These are phyloP conservation scores for Aspergillus spinulosporus DNA, from an alignment of 2,329 filamentous ascomycete genomes.

Conservation along the genomic window DNA sequence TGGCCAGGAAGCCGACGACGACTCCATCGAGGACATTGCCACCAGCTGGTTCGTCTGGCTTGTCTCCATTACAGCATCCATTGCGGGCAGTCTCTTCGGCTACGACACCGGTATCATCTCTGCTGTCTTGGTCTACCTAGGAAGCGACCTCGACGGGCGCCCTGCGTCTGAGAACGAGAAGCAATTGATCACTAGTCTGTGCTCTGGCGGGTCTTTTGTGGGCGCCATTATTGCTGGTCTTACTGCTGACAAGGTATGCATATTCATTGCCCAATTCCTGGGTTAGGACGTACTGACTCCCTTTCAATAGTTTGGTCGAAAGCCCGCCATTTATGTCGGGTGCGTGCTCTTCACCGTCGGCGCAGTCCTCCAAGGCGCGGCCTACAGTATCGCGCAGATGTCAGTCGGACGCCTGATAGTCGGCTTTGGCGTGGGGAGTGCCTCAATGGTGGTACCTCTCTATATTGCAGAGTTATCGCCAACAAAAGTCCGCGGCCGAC, in stretches of 20 bases:
- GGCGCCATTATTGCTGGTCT: background rate
- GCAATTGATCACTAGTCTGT: background rate
- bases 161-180: background rate
- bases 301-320: background rate
- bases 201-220: background rate
- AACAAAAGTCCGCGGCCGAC: constrained; percentile 48
- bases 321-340: background rate
- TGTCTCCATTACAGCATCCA: background rate
- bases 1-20: background rate
- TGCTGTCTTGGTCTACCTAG: background rate
- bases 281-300: background rate
- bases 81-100: background rate
- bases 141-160: background rate
- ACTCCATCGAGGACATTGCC: background rate
- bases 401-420: background rate
- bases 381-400: background rate
- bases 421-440: background rate
- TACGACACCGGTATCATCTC: background rate
- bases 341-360: background rate
- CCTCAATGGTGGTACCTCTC: constrained; percentile 45
- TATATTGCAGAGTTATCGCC: constrained; percentile 56
- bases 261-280: too few species aligned
- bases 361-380: background rate
- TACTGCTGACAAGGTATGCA: background rate
- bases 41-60: background rate